Conservation (phyloP, 495 filamentous ascomycete genomes). For the Choiromyces venosus region DNA sequence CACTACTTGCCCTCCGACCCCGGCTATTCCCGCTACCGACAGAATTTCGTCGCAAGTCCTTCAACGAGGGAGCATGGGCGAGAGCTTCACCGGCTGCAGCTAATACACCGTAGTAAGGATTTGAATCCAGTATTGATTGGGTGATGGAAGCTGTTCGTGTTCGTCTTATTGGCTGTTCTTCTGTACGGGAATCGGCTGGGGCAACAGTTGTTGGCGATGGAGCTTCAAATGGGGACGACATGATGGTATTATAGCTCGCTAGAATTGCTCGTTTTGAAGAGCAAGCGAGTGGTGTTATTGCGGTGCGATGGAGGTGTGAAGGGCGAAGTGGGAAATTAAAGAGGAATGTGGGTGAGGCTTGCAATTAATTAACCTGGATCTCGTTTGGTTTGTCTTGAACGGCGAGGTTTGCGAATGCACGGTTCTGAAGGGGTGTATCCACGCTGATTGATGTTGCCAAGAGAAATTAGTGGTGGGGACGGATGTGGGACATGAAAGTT, state of each 20-base stretch:
- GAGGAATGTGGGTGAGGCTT: background rate
- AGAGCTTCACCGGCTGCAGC: conserved; percentile 43
- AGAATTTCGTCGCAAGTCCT: conserved; percentile 37
- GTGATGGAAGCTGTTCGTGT: conserved; percentile 38
- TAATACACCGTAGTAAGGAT: conserved; percentile 43
- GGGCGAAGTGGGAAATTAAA: background rate
- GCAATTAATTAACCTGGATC: background rate
- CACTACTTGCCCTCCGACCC: conserved; percentile 15
- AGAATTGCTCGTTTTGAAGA: background rate
- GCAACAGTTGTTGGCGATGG: background rate
- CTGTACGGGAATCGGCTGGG: background rate
- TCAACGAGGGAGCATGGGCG: conserved; percentile 41
- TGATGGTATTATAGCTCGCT: background rate
- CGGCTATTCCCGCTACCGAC: conserved; percentile 14
- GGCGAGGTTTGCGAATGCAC: background rate
- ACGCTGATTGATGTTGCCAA: no score
- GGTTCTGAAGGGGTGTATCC: background rate
- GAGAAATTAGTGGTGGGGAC: no score
- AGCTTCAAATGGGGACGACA: background rate
- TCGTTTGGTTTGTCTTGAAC: background rate
- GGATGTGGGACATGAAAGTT: no score
- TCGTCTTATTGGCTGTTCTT: conserved; percentile 10
- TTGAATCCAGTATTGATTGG: conserved; percentile 39
- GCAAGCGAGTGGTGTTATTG: background rate
- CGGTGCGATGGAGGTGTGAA: background rate